Evolutionary conservation across 2,329 filamentous ascomycete genomes (phyloP).

Genomic region (Arthroderma sp.): DNA sequence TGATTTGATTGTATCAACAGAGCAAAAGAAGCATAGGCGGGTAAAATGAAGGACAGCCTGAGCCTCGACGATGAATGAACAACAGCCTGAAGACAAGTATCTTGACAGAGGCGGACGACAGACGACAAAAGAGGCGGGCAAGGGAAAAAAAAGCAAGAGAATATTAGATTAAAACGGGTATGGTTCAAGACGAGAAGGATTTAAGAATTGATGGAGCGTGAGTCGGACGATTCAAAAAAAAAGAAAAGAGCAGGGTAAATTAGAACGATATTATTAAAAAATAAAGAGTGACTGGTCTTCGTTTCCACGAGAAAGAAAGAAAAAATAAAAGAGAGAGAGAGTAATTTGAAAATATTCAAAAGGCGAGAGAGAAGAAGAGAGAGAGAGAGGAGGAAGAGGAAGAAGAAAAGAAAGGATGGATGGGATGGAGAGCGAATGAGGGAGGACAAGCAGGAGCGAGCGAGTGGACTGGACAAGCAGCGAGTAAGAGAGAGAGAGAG

Average conservation of each 20-base stretch:
- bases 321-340: neutral
- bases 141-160: slow-evolving; percentile 11
- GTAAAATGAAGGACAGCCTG: no score
- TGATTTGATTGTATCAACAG: no score
- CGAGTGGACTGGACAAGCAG: no score
- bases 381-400: slow-evolving; percentile 7
- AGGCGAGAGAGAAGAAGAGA: slow-evolving; percentile 9
- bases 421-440: neutral
- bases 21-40: no score
- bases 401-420: slow-evolving; percentile 13
- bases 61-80: no score
- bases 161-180: neutral
- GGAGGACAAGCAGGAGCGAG: neutral
- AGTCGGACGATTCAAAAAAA: slow-evolving; percentile 3
- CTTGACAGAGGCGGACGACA: no score
- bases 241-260: slow-evolving; percentile 3
- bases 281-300: slow-evolving; percentile 7
- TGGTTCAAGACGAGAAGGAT: no score
- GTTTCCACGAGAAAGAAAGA: slow-evolving; percentile 1
- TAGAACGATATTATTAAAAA: neutral
- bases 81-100: no score
- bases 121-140: neutral
- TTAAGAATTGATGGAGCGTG: no score
- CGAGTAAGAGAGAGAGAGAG: no score
- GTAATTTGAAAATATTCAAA: slow-evolving; percentile 3